Evolutionary conservation across 2,329 filamentous ascomycete genomes (phyloP), one percentile per base, ranked within the genome.

Genomic region (Dryadomyces quercus-mongolicae): DNA sequence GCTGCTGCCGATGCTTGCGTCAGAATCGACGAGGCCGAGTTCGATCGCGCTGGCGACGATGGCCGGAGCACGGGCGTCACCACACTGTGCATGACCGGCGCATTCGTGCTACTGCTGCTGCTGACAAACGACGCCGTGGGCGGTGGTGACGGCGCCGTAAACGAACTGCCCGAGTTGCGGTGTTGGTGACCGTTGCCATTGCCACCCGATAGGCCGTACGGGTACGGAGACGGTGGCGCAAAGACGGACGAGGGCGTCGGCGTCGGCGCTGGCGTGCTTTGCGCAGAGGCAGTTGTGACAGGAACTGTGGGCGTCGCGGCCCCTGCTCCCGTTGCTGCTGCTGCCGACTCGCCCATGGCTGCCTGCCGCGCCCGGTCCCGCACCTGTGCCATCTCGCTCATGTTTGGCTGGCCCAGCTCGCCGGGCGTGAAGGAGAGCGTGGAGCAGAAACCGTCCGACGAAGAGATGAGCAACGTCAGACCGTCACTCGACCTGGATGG

Each of bases 381-480:
- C n/a, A 36, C 80, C 34, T 70, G 65, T 15, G 72, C 72, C 43
- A 83, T 67, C 52, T 88, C 82, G 36, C 84, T 85, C 9, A 82
- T 84, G 66, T 94, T 94, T 5, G 82, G 71, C 59, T 92, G 84
- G 13, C 93, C 93, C 1, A 98, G 74, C 67, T 98, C 93, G 9
- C 88, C 88, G 2, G 86, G 74, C 1, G 80, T 70, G 65, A 98
- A 98, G 0, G 90, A 86, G 6, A 98, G 74, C 0, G 88, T 86
- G 0, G 93, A 98, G 67, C 93, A 98, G 72, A 97, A 98, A 0
- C 93, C 93, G 67, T 98, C 93, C 0, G 93, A 96, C 0, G 93
- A 98, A n/a, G 60, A 60, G 49, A 62, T 61, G 18, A 62, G 57
- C 31, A 62, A 53, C 12, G 74, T 77, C 8, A 68, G 62, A 44